Base-by-base conservation (phyloP, 345 rosid genomes). In the Eutrema heterophyllum region DNA sequence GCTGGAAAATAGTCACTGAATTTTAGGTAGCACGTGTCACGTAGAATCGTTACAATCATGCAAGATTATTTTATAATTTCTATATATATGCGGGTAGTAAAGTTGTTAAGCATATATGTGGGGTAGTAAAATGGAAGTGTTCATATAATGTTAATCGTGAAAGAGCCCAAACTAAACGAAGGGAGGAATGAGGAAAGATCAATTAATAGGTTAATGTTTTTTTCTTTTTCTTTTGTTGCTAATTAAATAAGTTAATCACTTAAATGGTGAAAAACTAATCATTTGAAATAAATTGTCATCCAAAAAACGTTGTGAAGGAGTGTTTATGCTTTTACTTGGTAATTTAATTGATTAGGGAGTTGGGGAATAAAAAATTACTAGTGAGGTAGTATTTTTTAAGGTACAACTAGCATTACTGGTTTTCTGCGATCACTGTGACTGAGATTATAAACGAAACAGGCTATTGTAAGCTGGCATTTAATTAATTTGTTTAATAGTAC, bases 1-100 rank as follows among this genome's bases (percentile, higher is more conserved):
- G 60, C 33, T 61, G 44, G 53, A 63, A 29, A 63, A 29, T 2
- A 7, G 49, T 16, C 77, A 26, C 71, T 55, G 65, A 73, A 55
- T 45, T 43, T 45, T 2, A 65, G 48, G 45, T 16, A 15, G 41
- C 71, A 55, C 65, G 65, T 73, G 71, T 55, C 71, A 55, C 65
- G 27, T 55, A 26, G 40, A 63, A 24, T 26, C 58, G 26, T 58
- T 24, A 35, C 64, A 46, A 64, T 44, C 70, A 44, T 73, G 77
- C 71, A 64, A 18, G 53, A 29, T 64, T 63, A 62, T 8, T 29
- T 30, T 14, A 26, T 60, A 62, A 26, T 43, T 14, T 43, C 5
- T 30, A 18, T 46, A 43, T 30, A 18, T 46, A 43, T 43, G 24
- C 18, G 18, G 6, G 64, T 68, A 56, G 26, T 21, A 57, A 7